Base-by-base conservation (phyloP, 177 flowering plant species). In the Vitis hybrid region DNA sequence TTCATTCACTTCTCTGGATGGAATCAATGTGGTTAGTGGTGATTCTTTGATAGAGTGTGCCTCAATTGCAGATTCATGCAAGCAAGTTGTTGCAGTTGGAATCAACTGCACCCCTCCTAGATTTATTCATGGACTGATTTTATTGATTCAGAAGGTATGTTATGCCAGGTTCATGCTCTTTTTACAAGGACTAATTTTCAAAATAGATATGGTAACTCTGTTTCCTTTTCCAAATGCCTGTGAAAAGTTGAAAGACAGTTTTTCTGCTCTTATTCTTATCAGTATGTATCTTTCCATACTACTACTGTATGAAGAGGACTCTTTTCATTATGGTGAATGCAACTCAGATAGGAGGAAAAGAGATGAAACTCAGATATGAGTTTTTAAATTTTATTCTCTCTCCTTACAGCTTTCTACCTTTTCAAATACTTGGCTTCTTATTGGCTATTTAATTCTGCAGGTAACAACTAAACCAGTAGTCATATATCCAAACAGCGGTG, bases 81-180 rank as follows among this genome's bases (percentile, higher is more conserved):
- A 84, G 69, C 86, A 90, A 69, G 91, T 92, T 73, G 86, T 89
- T 64, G 99, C 97, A 13, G 87, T 96, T 48, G 99, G 99, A 77
- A 89, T 92, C 80, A 96, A 96, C 83, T 96, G 99, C 65, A 93
- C 98, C 12, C 85, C 99, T 75, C 99, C 99, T 33, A 84, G 97
- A 75, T 89, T 81, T 72, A 92, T 96, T 70, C 88, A 77, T 70
- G 94, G 80, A 57, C 78, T 96, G 62, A 79, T 94, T 68, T 62
- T 71, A 58, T 85, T 90, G 7, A 80, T 93, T 50, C 74, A 71
- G 64, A 87, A 96, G 99, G 99, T 93, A 82, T 31, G 15, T 6
- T 13, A 12, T 58, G 39, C 50, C 48, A 55, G 14, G 16, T 13
- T 10, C 4, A 26, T 26, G 4, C 4, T 2, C 29, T 26, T 26